These are phyloP conservation scores for Fagus sylvatica DNA, from an alignment of 306 rosid genomes.

Conservation along the genomic window DNA sequence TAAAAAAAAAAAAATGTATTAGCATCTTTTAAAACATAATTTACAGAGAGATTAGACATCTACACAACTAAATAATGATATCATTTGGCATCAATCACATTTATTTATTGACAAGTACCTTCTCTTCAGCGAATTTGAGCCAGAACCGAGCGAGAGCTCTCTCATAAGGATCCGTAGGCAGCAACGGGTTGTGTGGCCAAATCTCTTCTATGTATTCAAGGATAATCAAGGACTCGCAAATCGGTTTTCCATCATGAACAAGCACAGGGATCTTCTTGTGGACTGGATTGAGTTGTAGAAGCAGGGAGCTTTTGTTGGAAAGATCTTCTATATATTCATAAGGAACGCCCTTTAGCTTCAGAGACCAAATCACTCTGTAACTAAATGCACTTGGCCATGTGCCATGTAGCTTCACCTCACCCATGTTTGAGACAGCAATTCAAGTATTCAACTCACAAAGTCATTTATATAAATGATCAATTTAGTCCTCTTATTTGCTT, in stretches of 20 bases:
- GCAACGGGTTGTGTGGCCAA: conserved; percentile 34
- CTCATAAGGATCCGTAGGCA: conserved; percentile 26
- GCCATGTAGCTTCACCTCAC: conserved; percentile 43
- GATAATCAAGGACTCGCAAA: conserved; percentile 45
- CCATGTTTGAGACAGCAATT: conserved; percentile 7
- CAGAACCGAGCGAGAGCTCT: conserved; percentile 43
- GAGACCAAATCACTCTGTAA: conserved; percentile 46
- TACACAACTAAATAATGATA: no score
- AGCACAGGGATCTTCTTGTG: conserved; percentile 50
- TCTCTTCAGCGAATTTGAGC: conserved; percentile 25
- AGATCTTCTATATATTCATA: conserved; percentile 49
- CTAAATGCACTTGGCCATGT: conserved; percentile 48
- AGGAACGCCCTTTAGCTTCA: conserved; percentile 42
- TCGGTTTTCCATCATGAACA: conserved; percentile 47
- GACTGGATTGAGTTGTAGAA: conserved; percentile 49
- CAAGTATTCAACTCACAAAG: no score
- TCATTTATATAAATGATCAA: no score
- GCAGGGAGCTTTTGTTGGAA: conserved; percentile 38
- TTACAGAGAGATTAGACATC: no score
- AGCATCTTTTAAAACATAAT: no score
- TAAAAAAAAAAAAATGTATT: no score
- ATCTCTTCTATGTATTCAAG: conserved; percentile 51
- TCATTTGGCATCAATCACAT: no score
- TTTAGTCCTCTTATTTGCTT: no score
- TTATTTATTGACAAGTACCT: no score